A percentile compares a stretch with the other conserved stretches of the same genome.
These are phyloP conservation scores for Ochromonas danica DNA, from an alignment of 108 stramenopile species.

Conservation along the genomic window DNA sequence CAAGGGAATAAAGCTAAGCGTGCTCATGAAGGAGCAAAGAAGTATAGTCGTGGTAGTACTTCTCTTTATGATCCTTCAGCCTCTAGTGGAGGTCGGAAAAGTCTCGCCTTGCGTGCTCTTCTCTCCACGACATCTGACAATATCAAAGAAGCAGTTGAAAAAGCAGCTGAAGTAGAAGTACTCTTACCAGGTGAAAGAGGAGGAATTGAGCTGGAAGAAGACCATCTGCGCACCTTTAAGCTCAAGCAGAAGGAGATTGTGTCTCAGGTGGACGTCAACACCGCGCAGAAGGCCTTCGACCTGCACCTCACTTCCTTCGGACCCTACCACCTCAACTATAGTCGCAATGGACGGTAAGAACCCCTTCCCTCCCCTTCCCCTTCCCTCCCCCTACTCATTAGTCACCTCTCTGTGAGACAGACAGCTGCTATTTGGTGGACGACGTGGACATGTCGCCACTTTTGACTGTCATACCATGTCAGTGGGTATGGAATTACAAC, in stretches of 20 bases:
- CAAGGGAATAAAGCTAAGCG: too few species aligned
- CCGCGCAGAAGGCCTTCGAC: constrained; percentile 49
- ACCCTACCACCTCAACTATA: constrained; percentile 55
- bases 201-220: constrained; percentile 56
- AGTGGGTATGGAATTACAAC: constrained; percentile 68
- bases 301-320: constrained; percentile 54
- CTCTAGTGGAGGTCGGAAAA: too few species aligned
- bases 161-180: constrained; percentile 49
- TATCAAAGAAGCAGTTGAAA: not conserved
- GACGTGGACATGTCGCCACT: constrained; percentile 70
- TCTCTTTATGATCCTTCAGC: too few species aligned
- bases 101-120: too few species aligned
- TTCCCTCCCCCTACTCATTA: too few species aligned
- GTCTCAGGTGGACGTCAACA: constrained; percentile 49
- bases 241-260: constrained; percentile 51
- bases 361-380: too few species aligned
- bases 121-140: too few species aligned
- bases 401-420: too few species aligned
- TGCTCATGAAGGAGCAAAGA: too few species aligned
- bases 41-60: too few species aligned
- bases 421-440: constrained; percentile 49
- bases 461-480: constrained; percentile 69
- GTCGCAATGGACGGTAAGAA: constrained; percentile 54
- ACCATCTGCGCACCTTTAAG: constrained; percentile 56
- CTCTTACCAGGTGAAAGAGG: constrained; percentile 55